Base-by-base conservation (phyloP, 2,329 filamentous ascomycete species). In the Aphanocladium album region DNA sequence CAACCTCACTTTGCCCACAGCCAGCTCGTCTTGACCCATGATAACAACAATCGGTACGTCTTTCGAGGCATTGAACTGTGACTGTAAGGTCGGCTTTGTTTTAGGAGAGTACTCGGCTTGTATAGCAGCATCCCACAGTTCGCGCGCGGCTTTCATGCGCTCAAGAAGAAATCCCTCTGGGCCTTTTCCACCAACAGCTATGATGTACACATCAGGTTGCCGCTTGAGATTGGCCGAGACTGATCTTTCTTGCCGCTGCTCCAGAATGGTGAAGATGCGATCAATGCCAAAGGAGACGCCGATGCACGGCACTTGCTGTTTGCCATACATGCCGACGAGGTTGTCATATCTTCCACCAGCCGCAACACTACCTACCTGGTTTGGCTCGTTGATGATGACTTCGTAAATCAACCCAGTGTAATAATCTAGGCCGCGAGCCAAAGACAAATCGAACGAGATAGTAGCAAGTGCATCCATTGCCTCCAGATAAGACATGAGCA, bases 371-470 rank as follows among this genome's bases (percentile, higher is more conserved):
- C 92, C 92, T 12, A 96, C 89, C 54, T 90, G 85, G 19, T 88
- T 87, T 16, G 89, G 91, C 59, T 89, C 88, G 73, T 92, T 88
- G 12, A 90, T 95, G 61, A 96, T 83, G 57, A 96, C 89, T 72
- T 96, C 91, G 76, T 91, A 96, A 71, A 96, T 96, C 62, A 96
- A 79, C 56, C 91, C 91, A 0, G 93, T 96, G 77, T 93, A 93
- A 76, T 95, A 95, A 72, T 96, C 91, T 17, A 96, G 82, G 27
- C 93, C 93, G 69, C 93, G 88, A 27, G 93, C 93, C 50, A 97
- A 81, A 27, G 89, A 92, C 67, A 97, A 84, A 72, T 97, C 93
- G 71, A 98, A 95, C 0, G 90, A 96, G 60, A 97, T 83, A 59
- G 84, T 84, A 67, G 89, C 84, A 30, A 89, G 78, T 3, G 89